Evolutionary conservation across 2,329 filamentous ascomycete genomes (phyloP).

Genomic region (Trichoderma breve): DNA sequence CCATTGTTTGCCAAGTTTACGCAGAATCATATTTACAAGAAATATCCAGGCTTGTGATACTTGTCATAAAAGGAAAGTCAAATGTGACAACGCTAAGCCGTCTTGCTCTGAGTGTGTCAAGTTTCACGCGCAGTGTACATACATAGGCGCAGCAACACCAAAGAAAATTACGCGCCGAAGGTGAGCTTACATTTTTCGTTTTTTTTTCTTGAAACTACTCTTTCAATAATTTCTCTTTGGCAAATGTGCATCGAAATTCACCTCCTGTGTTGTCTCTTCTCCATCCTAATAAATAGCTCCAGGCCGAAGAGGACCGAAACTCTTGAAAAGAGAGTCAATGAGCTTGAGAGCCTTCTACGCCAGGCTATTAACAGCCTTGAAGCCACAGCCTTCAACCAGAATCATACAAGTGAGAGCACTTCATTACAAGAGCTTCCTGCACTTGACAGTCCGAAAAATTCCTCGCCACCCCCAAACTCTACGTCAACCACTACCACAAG

Average conservation of each 20-base stretch:
- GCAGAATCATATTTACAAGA: neutral
- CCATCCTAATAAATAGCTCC: neutral
- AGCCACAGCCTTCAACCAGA: neutral
- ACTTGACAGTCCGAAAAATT: neutral
- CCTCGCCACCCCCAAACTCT: neutral
- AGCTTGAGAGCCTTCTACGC: neutral
- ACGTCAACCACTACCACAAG: neutral
- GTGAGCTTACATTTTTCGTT: neutral
- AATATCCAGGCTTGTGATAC: neutral
- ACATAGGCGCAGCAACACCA: neutral
- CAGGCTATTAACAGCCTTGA: neutral
- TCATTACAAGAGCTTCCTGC: neutral
- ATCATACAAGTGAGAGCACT: neutral
- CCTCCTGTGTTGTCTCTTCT: neutral
- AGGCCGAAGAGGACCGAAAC: neutral
- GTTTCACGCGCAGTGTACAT: neutral
- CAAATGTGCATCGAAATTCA: neutral
- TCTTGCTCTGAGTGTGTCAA: neutral
- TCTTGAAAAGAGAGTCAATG: neutral
- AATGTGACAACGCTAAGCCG: neutral
- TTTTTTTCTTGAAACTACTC: neutral
- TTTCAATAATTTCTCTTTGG: neutral
- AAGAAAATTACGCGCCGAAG: neutral
- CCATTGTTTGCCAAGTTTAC: neutral
- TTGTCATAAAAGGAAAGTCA: constrained; percentile 11